Conservation (phyloP, 306 rosid species). For the Geum urbanum region DNA sequence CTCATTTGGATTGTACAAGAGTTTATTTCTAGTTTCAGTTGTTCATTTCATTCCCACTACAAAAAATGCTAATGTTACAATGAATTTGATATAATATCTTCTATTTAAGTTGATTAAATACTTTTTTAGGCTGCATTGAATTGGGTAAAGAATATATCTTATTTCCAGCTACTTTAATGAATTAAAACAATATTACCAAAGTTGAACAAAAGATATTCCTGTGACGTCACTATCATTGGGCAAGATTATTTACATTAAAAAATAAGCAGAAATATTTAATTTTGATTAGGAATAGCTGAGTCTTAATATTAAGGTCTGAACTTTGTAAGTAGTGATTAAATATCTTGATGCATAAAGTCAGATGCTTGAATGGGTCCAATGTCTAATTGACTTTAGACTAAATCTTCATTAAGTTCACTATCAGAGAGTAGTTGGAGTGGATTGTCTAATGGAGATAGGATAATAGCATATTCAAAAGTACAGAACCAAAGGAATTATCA, state of each 20-base stretch:
- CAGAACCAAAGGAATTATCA: neutral
- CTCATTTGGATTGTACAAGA: neutral
- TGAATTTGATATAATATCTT: neutral
- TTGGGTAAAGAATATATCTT: neutral
- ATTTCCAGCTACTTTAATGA: neutral
- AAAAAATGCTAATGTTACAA: neutral
- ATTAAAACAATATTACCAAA: neutral
- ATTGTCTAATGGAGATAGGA: neutral
- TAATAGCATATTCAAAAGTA: neutral
- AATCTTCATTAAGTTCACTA: neutral
- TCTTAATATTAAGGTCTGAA: neutral
- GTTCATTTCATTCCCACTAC: neutral
- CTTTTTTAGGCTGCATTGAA: neutral
- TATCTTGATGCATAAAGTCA: slow-evolving; percentile 15
- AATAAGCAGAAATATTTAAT: neutral
- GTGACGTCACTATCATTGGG: neutral
- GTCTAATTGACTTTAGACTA: slow-evolving; percentile 10
- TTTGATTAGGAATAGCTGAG: slow-evolving; percentile 1
- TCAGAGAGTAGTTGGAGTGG: slow-evolving; percentile 14
- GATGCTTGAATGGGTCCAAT: slow-evolving; percentile 13
- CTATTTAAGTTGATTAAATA: neutral
- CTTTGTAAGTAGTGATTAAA: neutral
- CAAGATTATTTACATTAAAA: neutral
- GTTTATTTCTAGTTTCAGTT: neutral
- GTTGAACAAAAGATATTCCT: neutral